phyloP scores from a whole-genome alignment of 352 stramenopile species.

The Phytopythium aichiense region DNA sequence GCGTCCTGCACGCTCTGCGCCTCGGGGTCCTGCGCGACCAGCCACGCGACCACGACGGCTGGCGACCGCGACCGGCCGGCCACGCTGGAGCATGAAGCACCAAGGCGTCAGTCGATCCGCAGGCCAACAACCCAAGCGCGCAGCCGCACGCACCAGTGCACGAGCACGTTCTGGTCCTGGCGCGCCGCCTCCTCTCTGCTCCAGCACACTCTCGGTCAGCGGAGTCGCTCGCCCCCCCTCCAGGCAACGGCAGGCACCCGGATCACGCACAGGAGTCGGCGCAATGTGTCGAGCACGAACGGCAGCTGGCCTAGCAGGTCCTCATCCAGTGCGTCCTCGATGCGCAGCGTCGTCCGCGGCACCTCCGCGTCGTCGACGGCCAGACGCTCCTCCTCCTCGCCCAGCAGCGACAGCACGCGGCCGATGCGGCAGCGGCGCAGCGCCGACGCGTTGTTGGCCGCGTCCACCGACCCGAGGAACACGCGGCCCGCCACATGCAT shows the following conservation, averaged over 20 bases:
- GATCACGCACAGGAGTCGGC: slow-evolving; percentile 25
- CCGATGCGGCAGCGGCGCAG: slow-evolving; percentile 33
- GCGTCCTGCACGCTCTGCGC: slow-evolving; percentile 24
- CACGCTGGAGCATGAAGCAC: slow-evolving; percentile 26
- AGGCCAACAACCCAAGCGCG: background rate
- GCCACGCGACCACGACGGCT: slow-evolving; percentile 47
- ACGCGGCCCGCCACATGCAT: slow-evolving; percentile 43
- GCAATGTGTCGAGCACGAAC: slow-evolving; percentile 29
- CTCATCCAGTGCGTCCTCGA: slow-evolving; percentile 57
- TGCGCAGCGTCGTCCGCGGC: slow-evolving; percentile 20
- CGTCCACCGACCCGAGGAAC: slow-evolving; percentile 69
- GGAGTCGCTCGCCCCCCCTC: too few species aligned
- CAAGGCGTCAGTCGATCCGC: background rate
- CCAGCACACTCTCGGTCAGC: too few species aligned
- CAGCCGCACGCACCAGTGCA: slow-evolving; percentile 50
- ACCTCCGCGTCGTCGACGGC: slow-evolving; percentile 8
- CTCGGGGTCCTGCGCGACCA: slow-evolving; percentile 27
- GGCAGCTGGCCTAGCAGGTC: slow-evolving; percentile 43
- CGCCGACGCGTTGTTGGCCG: slow-evolving; percentile 38
- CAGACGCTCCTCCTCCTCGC: slow-evolving; percentile 16
- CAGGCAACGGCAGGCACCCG: background rate
- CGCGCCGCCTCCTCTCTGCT: slow-evolving; percentile 26
- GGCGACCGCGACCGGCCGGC: slow-evolving; percentile 60
- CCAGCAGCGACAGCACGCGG: slow-evolving; percentile 41
- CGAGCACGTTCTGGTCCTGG: slow-evolving; percentile 46